phyloP scores from a whole-genome alignment of 495 filamentous ascomycete species.

The Aspergillus indologenus region DNA sequence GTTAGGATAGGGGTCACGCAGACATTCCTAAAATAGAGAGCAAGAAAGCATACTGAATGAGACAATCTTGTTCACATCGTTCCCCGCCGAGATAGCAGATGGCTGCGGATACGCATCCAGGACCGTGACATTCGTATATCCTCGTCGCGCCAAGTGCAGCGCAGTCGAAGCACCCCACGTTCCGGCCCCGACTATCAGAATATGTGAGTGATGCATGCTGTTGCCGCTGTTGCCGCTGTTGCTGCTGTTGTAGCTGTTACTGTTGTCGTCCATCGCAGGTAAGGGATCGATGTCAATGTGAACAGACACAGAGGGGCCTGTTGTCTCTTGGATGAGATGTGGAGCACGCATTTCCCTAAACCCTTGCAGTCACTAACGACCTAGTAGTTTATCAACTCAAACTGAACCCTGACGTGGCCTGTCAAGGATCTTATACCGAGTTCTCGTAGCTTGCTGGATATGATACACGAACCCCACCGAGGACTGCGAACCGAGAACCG shows the following conservation, averaged over 20 bases:
- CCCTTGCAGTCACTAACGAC: too few species aligned
- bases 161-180: slow-evolving; percentile 53
- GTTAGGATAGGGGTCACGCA: too few species aligned
- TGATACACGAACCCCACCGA: not conserved
- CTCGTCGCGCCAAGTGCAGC: slow-evolving; percentile 48
- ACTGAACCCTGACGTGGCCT: not conserved
- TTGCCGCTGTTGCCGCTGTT: too few species aligned
- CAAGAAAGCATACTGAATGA: slow-evolving; percentile 12
- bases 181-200: slow-evolving; percentile 46
- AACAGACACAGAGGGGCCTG: not conserved
- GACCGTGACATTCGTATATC: slow-evolving; percentile 47
- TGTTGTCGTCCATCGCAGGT: not conserved
- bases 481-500: too few species aligned
- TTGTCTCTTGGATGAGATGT: not conserved
- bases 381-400: too few species aligned
- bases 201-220: slow-evolving; percentile 4
- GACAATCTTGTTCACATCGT: slow-evolving; percentile 56
- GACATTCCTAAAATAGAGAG: too few species aligned
- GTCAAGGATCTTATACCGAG: not conserved
- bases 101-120: slow-evolving; percentile 46
- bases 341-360: not conserved
- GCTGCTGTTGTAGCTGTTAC: not conserved
- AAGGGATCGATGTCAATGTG: not conserved
- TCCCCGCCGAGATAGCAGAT: slow-evolving; percentile 50
- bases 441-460: too few species aligned